Evolutionary conservation across 257 asterid species (phyloP).

Genomic region (Nicotiana otophora): DNA sequence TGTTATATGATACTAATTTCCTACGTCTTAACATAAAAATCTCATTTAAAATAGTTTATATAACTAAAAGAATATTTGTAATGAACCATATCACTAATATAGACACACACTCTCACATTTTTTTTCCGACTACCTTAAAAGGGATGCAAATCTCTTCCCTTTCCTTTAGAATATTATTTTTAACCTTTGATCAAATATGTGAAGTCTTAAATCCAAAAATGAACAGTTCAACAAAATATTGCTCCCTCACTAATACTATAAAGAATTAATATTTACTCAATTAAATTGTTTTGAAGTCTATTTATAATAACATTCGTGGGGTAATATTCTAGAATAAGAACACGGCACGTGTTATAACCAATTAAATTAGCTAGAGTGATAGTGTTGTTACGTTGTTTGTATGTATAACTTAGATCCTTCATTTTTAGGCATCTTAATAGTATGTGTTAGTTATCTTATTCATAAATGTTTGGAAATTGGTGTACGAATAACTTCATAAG

Average conservation of each 20-base stretch:
- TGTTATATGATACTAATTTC: not conserved
- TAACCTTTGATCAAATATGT: too few species aligned
- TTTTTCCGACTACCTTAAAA: too few species aligned
- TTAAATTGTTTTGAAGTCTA: not conserved
- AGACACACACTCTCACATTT: too few species aligned
- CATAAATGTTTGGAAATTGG: not conserved
- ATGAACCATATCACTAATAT: not conserved
- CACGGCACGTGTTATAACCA: not conserved
- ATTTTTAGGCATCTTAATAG: not conserved
- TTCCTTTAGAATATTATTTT: too few species aligned
- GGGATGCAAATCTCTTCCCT: too few species aligned
- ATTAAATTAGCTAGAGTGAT: not conserved
- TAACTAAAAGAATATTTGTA: not conserved
- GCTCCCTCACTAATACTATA: too few species aligned
- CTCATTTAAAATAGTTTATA: not conserved
- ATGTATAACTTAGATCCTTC: not conserved
- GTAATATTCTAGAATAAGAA: not conserved
- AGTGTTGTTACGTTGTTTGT: too few species aligned
- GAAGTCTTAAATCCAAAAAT: too few species aligned
- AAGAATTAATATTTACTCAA: not conserved
- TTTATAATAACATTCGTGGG: not conserved
- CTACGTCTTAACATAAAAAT: not conserved
- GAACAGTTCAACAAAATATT: too few species aligned
- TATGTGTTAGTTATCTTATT: not conserved
- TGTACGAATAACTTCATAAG: not conserved